phyloP scores from a whole-genome alignment of 1,284 basidiomycete species.

The Leccinum subfulvum region DNA sequence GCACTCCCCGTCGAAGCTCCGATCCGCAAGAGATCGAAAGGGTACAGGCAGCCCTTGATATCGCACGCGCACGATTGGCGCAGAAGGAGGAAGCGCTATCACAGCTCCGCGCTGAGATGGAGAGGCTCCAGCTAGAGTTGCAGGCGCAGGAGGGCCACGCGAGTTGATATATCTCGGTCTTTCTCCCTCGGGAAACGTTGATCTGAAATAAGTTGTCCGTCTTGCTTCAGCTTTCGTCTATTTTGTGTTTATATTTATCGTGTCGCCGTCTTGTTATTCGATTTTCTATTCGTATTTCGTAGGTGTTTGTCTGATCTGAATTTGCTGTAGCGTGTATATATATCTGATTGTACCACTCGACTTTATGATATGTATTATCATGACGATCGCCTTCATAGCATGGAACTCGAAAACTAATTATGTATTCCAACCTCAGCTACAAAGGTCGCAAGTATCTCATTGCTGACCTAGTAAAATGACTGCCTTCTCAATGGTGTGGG shows the following conservation, averaged over 20 bases:
- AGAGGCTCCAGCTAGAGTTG: slow-evolving; percentile 13
- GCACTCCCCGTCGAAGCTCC: slow-evolving; percentile 5
- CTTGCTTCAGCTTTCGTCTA: not conserved
- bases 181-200: not conserved
- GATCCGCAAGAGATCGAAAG: slow-evolving; percentile 15
- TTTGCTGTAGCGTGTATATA: not conserved
- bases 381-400: too few relatives aligned
- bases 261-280: not conserved
- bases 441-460: too few relatives aligned
- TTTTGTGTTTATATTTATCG: not conserved
- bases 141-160: not conserved
- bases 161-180: not conserved
- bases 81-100: slow-evolving; percentile 25
- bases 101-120: slow-evolving; percentile 25
- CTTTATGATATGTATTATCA: too few relatives aligned
- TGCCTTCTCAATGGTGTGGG: too few relatives aligned
- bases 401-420: too few relatives aligned
- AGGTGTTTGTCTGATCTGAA: not conserved
- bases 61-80: slow-evolving; percentile 18
- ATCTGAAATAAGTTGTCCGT: not conserved
- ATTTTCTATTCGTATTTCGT: not conserved
- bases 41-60: slow-evolving; percentile 21
- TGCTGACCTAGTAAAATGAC: too few relatives aligned
- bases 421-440: too few relatives aligned
- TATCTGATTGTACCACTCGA: too few relatives aligned